phyloP scores from a whole-genome alignment of 2,329 filamentous ascomycete species.

The Grosmannia clavigera region DNA sequence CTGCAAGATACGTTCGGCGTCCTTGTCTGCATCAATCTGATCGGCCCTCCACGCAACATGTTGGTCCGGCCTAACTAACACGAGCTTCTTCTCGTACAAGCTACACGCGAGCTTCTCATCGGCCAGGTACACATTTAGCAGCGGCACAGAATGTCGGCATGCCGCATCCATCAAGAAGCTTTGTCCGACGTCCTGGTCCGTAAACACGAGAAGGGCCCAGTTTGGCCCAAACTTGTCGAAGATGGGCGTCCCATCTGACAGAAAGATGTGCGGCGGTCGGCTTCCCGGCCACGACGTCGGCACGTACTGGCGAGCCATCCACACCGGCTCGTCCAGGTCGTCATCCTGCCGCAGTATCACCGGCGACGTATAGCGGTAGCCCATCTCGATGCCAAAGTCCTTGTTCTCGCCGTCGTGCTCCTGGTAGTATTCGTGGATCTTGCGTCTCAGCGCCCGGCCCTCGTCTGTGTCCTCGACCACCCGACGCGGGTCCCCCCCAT shows the following conservation, averaged over 20 bases:
- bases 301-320: conserved; percentile 1
- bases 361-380: conserved; percentile 12
- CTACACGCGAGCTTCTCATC: conserved; percentile 4
- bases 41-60: conserved; percentile 11
- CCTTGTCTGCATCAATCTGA: background rate
- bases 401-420: conserved; percentile 17
- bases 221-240: conserved; percentile 8
- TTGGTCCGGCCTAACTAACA: conserved; percentile 10
- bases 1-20: background rate
- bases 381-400: conserved; percentile 17
- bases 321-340: background rate
- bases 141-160: background rate
- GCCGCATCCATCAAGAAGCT: background rate
- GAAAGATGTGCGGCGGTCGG: conserved; percentile 9
- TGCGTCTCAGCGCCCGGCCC: conserved; percentile 1
- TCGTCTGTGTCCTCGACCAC: conserved; percentile 1
- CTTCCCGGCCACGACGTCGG: conserved; percentile 10
- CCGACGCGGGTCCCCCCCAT: background rate
- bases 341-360: background rate
- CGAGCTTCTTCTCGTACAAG: conserved; percentile 7
- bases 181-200: background rate
- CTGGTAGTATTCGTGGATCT: conserved; percentile 9
- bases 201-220: conserved; percentile 9
- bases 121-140: conserved; percentile 1
- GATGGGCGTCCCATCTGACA: conserved; percentile 6